Base-by-base conservation (phyloP, 2,329 filamentous ascomycete species). In the Raffaelea albimanens region DNA sequence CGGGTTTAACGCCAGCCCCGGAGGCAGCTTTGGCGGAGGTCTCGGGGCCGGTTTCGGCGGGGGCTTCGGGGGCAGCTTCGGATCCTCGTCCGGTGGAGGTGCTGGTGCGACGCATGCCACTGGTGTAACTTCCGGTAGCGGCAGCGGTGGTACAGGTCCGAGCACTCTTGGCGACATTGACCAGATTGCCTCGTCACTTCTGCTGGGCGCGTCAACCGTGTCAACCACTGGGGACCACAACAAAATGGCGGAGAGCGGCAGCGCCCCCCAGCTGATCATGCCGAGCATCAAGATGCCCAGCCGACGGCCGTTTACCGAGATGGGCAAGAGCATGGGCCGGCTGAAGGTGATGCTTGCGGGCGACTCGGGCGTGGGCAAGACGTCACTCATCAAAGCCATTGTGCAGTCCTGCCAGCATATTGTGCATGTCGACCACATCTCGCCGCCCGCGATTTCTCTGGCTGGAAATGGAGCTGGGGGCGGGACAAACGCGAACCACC, bases 221-320 rank as follows among this genome's bases (percentile, higher is more conserved):
- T 29, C 13, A 13, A 13, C 7, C 13, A 13, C 25, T 29, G 25
- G 25, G 7, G 25, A 13, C 25, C 7, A 29, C 25, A 29, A 13
- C 25, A 13, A 7, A 13, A 29, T 29, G 25, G 13, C 13, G 25
- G 7, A 29, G 25, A 29, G 25, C 25, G 25, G 25, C 43, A 70
- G 63, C 52, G 73, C 71, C 38, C 84, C 85, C 21, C 90, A 97
- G 63, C 75, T 98, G n/a, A 87, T 98, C 51, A 98, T 98, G 93
- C 93, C 93, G 5, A 95, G 89, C 59, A 83, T 98, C 58, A 82
- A 80, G 52, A 93, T 98, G 78, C 91, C 93, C 3, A 85, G 80
- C 51, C 81, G 93, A 44, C 77, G 89, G 45, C 90, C 90, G 0
- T 97, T 97, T 63, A 96, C 93, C 0, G 80, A 85, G n/a, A 77